A percentile compares a stretch with the other conserved stretches of the same genome.
Conservation (phyloP, 2,329 filamentous ascomycete species). For the Diaporthe capsici region DNA sequence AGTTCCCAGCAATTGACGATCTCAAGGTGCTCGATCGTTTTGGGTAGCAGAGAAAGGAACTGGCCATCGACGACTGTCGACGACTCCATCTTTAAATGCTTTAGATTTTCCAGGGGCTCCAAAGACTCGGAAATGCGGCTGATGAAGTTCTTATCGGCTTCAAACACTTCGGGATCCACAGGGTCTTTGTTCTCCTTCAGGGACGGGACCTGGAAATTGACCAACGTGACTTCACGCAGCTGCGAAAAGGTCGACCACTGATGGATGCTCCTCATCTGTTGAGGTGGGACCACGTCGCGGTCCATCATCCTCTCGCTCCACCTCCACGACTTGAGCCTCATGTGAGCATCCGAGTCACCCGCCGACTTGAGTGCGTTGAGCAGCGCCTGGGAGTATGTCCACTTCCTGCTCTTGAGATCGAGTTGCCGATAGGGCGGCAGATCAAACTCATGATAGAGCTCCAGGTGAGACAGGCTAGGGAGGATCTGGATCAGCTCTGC, state of each 20-base stretch:
- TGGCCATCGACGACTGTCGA: conserved; percentile 79
- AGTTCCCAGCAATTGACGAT: conserved; percentile 86
- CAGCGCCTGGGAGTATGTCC: conserved; percentile 77
- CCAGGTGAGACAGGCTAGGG: conserved; percentile 76
- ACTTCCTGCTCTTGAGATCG: conserved; percentile 68
- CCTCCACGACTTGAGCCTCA: conserved; percentile 67
- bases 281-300: conserved; percentile 59
- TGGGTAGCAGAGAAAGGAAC: conserved; percentile 78
- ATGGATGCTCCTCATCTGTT: conserved; percentile 68
- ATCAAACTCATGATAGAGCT: conserved; percentile 80
- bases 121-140: conserved; percentile 62
- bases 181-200: conserved; percentile 55
- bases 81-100: conserved; percentile 79
- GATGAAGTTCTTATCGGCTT: conserved; percentile 50
- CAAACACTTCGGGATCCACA: conserved; percentile 58
- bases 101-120: conserved; percentile 71
- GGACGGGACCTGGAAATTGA: conserved; percentile 74
- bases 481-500: conserved; percentile 72
- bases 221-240: conserved; percentile 70
- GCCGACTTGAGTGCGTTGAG: conserved; percentile 73
- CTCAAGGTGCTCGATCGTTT: conserved; percentile 75
- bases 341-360: conserved; percentile 51
- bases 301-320: conserved; percentile 72
- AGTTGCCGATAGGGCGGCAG: conserved; percentile 75
- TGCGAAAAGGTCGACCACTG: conserved; percentile 67